Evolutionary conservation across 1,284 basidiomycete species (phyloP), one percentile per base, ranked within the genome.

Genomic region (Cystobasidiaceae sp.): DNA sequence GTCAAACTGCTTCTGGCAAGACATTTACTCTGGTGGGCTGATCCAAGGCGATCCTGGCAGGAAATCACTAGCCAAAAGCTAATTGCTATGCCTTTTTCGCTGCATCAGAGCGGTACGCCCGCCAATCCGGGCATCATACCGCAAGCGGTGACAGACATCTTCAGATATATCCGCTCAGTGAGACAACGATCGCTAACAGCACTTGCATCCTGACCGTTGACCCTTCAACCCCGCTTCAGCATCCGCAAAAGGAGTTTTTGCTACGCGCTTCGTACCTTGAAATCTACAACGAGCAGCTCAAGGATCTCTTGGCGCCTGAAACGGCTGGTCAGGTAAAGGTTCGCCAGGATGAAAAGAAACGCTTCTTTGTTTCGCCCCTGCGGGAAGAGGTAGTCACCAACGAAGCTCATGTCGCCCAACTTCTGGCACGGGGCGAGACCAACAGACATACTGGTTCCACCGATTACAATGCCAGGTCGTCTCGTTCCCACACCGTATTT

Each of bases 391-490:
- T 96, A 7, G 91, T 97, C 41, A 94, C 91, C 17, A 88, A 87
- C 68, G 81, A 94, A 45, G 88, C 89, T 70, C 84, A 88, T 54
- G 90, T 97, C 15, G 83, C 84, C 46, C 88, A 90, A 64, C 86
- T 97, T 3, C 80, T 98, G 58, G 82, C 84, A 68, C 80, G 90
- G 25, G 94, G 94, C 7, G 90, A 93, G 75, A 85, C 86, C 0
- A 89, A 93, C 73, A 80, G 94, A 43, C 83, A 93, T 70, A 93
- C 93, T 3, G 93, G 93, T 15, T 56, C 61, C 70, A 98, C 94
- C 15, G 94, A 98, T 76, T 98, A 93, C 91, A 98, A 98, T 75
- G 90, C 93, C 73, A 80, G 93, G 45, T 92, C 89, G 78, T 92
- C 89, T 71, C 82, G 94, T 23, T 90, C 87, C 78, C 94, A 97